These are phyloP conservation scores for Hypsizygus ulmarius DNA, from an alignment of 1,284 basidiomycete genomes.

Conservation along the genomic window DNA sequence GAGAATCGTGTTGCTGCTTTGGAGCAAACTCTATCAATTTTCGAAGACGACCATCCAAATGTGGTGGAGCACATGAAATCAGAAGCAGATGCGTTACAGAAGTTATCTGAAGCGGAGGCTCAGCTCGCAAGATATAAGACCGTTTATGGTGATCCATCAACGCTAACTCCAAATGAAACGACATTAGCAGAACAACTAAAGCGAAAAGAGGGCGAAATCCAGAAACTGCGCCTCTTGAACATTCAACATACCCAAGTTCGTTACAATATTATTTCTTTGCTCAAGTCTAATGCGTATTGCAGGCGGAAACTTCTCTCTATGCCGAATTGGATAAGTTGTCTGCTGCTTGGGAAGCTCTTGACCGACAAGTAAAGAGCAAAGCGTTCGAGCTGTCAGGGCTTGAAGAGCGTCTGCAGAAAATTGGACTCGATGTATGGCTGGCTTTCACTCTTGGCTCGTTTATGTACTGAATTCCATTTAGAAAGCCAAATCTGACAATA, in stretches of 20 bases:
- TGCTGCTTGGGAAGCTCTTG: slow-evolving; percentile 84
- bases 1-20: slow-evolving; percentile 51
- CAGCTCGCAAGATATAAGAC: slow-evolving; percentile 61
- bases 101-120: slow-evolving; percentile 43
- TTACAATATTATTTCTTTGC: neutral
- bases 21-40: slow-evolving; percentile 45
- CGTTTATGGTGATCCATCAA: slow-evolving; percentile 57
- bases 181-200: slow-evolving; percentile 55
- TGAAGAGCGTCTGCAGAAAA: slow-evolving; percentile 75
- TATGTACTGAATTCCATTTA: slow-evolving; percentile 1
- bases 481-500: slow-evolving; percentile 92
- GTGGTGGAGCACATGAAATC: slow-evolving; percentile 43
- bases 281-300: slow-evolving; percentile 10
- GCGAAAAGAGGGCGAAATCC: slow-evolving; percentile 61
- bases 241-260: slow-evolving; percentile 53
- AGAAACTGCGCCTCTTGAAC: slow-evolving; percentile 53
- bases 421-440: slow-evolving; percentile 57
- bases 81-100: slow-evolving; percentile 54
- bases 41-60: slow-evolving; percentile 49
- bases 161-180: slow-evolving; percentile 47
- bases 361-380: slow-evolving; percentile 81
- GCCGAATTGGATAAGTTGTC: slow-evolving; percentile 87
- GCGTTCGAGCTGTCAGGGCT: slow-evolving; percentile 75
- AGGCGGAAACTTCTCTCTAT: slow-evolving; percentile 80
- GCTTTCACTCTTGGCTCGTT: slow-evolving; percentile 1